Base-by-base conservation (phyloP, 2,329 filamentous ascomycete species). In the Apiospora phragmitis region DNA sequence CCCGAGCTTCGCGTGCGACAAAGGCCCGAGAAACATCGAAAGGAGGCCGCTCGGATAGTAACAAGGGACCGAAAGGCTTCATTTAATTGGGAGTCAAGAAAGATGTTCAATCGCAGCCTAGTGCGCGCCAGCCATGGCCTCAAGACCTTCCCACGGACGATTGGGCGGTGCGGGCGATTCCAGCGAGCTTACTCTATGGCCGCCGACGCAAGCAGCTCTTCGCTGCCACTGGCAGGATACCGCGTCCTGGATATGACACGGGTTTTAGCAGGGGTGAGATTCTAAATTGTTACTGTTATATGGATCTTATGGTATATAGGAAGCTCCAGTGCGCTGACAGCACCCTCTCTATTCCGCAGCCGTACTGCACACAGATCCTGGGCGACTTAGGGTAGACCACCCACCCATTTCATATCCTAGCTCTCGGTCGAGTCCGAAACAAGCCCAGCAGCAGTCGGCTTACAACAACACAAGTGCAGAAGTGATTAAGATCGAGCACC, bases 401-500 rank as follows among this genome's bases (percentile, higher is more conserved):
- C 51, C 69, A 42, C 55, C 49, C 45, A 26, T 26, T 29, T 32
- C 9, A 47, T n/a, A 18, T 9, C 7, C 16, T 3, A 66, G 38
- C 18, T 45, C 41, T 26, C 21, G 71, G 51, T 42, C 71, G 62
- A 29, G 65, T 14, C 14, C 65, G 24, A 29, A 26, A 68, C 43
- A 21, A 38, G 21, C 59, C 66, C 38, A 32, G 59, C 75, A 76
- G 76, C 71, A 76, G 76, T 71, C 74, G 73, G 73, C 76, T 81
- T 78, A 81, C 76, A 71, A 74, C 65, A 51, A 74, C 71, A 76
- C 97, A 94, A 74, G 96, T 6, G 78, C 96, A 74, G 95, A 99
- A 80, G 91, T 99, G 42, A 97, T 99, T 83, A 99, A 99, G 82
- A 89, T 99, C 72, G 96, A 99, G 82, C 96, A 99, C 81, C 96